Evolutionary conservation across 2,329 filamentous ascomycete species (phyloP), one percentile per base, ranked within the genome.

Genomic region (Trichoderma sp.): DNA sequence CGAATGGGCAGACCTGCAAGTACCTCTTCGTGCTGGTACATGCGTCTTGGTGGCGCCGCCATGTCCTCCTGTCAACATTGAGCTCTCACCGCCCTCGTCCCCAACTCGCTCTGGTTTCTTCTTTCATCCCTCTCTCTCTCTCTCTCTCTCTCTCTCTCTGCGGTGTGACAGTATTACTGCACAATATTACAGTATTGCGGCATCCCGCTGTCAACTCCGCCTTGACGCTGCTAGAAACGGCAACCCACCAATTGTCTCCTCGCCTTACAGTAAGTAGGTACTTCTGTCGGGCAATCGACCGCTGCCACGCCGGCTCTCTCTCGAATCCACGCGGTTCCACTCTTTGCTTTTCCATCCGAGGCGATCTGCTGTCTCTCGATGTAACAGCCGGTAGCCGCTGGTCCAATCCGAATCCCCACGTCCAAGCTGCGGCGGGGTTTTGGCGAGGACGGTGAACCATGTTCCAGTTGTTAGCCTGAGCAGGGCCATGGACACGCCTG

Each of bases 61-160:
- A 34, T 54, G 50, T 6, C 50, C 35, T 39, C 56, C 22, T 50
- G 60, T 64, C 60, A 17, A 39, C 25, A 34, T 45, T n/a, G n/a
- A n/a, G n/a, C n/a, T 37, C 59, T 52, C 60, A 29, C 48, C 48
- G 58, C 58, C 42, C 58, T 32, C 45, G 56, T 59, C 45, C 35
- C 32, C 56, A 29, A 42, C 34, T 29, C 34, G 17, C 34, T 58
- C 34, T 8, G 22, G 25, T 39, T n/a, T 58, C 34, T 25, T 58
- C 13, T 58, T 19, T 27, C 15, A 22, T 58, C 13, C 27, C 27
- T 34, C 17, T 8, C 17, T 42, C 17, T 42, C 37, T 42, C 37
- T 42, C 6, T n/a, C n/a, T 17, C 37, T 42, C 37, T n/a, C n/a
- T n/a, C n/a, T n/a, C n/a, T n/a, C n/a, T n/a, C n/a, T n/a, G n/a